phyloP scores from a whole-genome alignment of 192 early-diverging fungal species.

The Coemansia sp. region DNA sequence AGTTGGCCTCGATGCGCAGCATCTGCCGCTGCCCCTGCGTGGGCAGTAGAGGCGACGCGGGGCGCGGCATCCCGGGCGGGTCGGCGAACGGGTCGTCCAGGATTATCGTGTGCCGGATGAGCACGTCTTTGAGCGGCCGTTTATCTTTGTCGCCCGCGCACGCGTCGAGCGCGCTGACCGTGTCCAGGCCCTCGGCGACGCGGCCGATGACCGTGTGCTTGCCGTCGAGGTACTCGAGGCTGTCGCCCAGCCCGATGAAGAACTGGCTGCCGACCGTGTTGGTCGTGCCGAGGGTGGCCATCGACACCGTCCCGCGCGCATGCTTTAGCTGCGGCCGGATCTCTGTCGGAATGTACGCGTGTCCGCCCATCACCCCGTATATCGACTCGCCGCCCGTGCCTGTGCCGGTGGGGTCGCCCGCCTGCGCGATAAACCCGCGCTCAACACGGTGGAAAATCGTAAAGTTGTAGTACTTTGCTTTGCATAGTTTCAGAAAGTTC shows the following conservation, averaged over 20 bases:
- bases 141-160: slow-evolving; percentile 67
- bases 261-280: slow-evolving; percentile 60
- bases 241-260: slow-evolving; percentile 65
- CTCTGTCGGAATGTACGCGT: slow-evolving; percentile 64
- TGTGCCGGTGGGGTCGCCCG: slow-evolving; percentile 93
- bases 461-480: slow-evolving; percentile 85
- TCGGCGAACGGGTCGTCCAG: slow-evolving; percentile 93
- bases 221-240: slow-evolving; percentile 67
- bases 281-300: slow-evolving; percentile 64
- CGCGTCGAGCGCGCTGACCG: slow-evolving; percentile 74
- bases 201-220: slow-evolving; percentile 94
- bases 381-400: slow-evolving; percentile 79
- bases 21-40: slow-evolving; percentile 67
- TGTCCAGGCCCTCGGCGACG: slow-evolving; percentile 86
- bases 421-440: slow-evolving; percentile 91
- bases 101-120: slow-evolving; percentile 88
- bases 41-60: slow-evolving; percentile 69
- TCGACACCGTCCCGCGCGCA: slow-evolving; percentile 77
- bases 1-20: slow-evolving; percentile 79
- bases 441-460: slow-evolving; percentile 78
- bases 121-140: slow-evolving; percentile 80
- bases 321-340: slow-evolving; percentile 71
- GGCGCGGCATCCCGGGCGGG: slow-evolving; percentile 68
- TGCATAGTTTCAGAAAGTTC: slow-evolving; percentile 86
- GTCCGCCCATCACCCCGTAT: slow-evolving; percentile 59